Evolutionary conservation across 805 yeast species (phyloP).

Genomic region (Ogataea zsoltii): DNA sequence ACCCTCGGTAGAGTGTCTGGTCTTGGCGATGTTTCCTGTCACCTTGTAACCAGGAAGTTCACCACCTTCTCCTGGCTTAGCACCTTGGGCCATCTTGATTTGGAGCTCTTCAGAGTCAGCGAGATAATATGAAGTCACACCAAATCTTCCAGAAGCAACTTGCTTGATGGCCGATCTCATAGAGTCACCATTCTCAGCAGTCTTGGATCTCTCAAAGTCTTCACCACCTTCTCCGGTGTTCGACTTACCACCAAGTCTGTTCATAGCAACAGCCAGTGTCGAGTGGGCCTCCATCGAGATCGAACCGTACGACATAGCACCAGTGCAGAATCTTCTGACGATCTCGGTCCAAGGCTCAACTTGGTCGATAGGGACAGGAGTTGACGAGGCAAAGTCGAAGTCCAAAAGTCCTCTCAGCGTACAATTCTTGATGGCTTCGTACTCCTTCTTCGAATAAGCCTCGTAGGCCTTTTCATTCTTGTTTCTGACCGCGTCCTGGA

Average conservation of each 20-base stretch:
- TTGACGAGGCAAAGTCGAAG: slow-evolving; percentile 72
- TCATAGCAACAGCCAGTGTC: slow-evolving; percentile 97
- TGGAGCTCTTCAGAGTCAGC: slow-evolving; percentile 97
- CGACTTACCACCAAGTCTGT: slow-evolving; percentile 94
- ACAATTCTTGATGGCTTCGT: slow-evolving; percentile 89
- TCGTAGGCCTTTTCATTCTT: slow-evolving; percentile 93
- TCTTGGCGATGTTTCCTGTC: slow-evolving; percentile 81
- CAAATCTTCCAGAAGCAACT: slow-evolving; percentile 96
- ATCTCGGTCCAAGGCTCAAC: slow-evolving; percentile 99
- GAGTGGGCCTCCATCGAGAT: slow-evolving; percentile 98
- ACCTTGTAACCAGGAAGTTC: slow-evolving; percentile 96
- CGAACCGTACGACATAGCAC: slow-evolving; percentile 99
- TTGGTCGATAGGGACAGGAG: slow-evolving; percentile 89
- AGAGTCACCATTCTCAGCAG: slow-evolving; percentile 86
- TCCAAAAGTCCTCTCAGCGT: slow-evolving; percentile 93
- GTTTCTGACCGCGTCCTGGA: slow-evolving; percentile 98
- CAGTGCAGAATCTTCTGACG: slow-evolving; percentile 96
- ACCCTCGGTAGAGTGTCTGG: slow-evolving; percentile 95
- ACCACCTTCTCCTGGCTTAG: slow-evolving; percentile 99
- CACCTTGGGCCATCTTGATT: slow-evolving; percentile 99
- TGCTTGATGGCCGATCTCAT: slow-evolving; percentile 99
- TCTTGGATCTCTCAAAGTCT: slow-evolving; percentile 85
- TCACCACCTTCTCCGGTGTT: slow-evolving; percentile 99
- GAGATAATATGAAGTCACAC: slow-evolving; percentile 92
- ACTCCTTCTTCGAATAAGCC: slow-evolving; percentile 84